Evolutionary conservation across 208 protist genomes (phyloP).

Genomic region (Acanthamoeba triangularis): DNA sequence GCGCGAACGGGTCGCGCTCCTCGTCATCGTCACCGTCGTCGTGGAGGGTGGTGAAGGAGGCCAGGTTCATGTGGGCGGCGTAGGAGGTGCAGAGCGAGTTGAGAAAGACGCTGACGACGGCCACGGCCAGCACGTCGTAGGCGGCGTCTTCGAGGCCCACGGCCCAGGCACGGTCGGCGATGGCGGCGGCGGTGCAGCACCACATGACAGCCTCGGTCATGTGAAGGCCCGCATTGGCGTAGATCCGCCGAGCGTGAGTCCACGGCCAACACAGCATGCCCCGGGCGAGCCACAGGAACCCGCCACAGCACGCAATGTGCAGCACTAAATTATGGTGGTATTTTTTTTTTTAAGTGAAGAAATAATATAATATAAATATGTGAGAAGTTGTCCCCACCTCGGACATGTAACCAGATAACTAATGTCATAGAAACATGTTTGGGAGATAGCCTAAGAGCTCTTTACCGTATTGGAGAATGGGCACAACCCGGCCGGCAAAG

Average conservation of each 20-base stretch:
- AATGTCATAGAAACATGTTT: too few relatives aligned
- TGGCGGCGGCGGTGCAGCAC: not conserved
- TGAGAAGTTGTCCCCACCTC: too few relatives aligned
- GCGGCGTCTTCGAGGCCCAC: not conserved
- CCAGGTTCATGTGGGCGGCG: slow-evolving; percentile 18
- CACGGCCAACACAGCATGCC: not conserved
- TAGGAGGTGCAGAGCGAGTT: slow-evolving; percentile 6
- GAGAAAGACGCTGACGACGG: not conserved
- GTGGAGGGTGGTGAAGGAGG: not conserved
- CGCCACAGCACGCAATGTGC: not conserved
- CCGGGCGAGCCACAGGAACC: not conserved
- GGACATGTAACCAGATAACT: too few relatives aligned
- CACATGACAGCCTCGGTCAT: slow-evolving; percentile 6
- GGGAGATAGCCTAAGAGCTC: too few relatives aligned
- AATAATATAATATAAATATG: not conserved
- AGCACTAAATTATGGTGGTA: not conserved
- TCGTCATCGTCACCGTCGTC: not conserved
- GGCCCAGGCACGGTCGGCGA: not conserved
- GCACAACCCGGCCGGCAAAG: not conserved
- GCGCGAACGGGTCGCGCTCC: not conserved
- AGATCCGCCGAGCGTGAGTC: not conserved
- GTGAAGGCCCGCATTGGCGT: not conserved
- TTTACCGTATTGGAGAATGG: not conserved
- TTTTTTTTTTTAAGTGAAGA: not conserved
- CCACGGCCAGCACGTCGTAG: not conserved